Evolutionary conservation across 768 basidiomycete species (phyloP), one percentile per base, ranked within the genome.

Genomic region (Phylloporus arenicola): DNA sequence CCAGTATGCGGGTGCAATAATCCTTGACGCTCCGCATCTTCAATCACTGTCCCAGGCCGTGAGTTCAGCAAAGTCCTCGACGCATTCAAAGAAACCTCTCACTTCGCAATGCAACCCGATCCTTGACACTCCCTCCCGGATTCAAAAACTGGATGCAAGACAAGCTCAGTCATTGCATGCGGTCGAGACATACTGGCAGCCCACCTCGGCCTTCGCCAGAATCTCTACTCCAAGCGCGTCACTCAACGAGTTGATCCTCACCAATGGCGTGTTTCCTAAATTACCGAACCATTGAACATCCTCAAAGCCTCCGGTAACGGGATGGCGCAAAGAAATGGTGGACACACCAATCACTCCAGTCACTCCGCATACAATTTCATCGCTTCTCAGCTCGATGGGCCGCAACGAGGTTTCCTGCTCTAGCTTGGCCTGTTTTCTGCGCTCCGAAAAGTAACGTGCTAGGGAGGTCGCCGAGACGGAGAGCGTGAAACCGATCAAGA

Each of bases 41-140:
- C 81, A 57, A 99, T 92, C 76, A 98, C 95, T 98, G 63, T 16
- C 24, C 35, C 7, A 14, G 17, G 7, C 9, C 9, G 6, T 19
- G 17, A 37, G 30, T 13, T 31, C 11, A 11, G 29, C 29, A 30
- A 12, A 29, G 24, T 54, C 19, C 3, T 4, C 1, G 27, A 43
- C 35, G 53, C 31, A 43, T 43, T 51, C 40, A 19, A 12, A 4
- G 9, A n/a, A 6, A 0, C 9, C 16, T 57, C 81, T 52, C 61
- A 96, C 94, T 91, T 67, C 83, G 80, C 52, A 97, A 67, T 0
- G 94, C 95, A n/a, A 98, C 95, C 27, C 96, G 82, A 67, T 99
- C 96, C 67, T 99, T 99, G 44, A 97, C 88, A 47, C 94, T 97
- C 35, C 96, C 96, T 22, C 95, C 95, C 1, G 96, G 95, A 68